These are phyloP conservation scores for Neofusicoccum umdonicola DNA, from an alignment of 2,329 filamentous ascomycete species.

Conservation along the genomic window DNA sequence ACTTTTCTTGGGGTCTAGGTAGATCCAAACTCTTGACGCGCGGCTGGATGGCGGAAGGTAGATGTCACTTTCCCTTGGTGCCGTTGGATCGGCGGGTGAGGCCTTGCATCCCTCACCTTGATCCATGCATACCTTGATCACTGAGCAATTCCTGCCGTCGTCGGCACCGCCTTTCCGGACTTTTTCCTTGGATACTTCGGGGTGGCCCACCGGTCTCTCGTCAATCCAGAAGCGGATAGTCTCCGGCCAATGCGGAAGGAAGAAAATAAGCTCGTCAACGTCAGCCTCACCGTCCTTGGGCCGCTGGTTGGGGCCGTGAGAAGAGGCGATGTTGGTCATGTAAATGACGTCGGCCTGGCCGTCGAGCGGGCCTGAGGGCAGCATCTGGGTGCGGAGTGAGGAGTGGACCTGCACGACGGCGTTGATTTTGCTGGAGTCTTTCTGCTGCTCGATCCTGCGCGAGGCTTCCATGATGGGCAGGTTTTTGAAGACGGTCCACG, in stretches of 20 bases:
- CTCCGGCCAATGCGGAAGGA: not conserved
- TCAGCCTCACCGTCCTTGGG: not conserved
- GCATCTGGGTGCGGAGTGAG: slow-evolving; percentile 1
- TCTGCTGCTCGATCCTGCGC: not conserved
- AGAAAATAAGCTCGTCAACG: slow-evolving; percentile 4
- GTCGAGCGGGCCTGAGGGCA: not conserved
- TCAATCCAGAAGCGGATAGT: slow-evolving; percentile 10
- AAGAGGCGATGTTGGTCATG: slow-evolving; percentile 5
- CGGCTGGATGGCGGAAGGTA: not conserved
- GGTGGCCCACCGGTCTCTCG: slow-evolving; percentile 1
- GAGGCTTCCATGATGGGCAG: not conserved
- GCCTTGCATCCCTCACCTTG: not conserved
- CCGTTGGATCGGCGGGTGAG: not conserved
- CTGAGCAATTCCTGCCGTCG: not conserved
- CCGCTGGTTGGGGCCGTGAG: not conserved
- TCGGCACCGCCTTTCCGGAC: not conserved
- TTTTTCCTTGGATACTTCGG: not conserved
- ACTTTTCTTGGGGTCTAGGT: not conserved
- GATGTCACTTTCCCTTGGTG: not conserved
- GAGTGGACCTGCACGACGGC: slow-evolving; percentile 11
- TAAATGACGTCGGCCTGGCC: not conserved
- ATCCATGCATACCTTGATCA: slow-evolving; percentile 4
- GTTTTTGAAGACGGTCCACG: not conserved
- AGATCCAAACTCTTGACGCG: slow-evolving; percentile 4
- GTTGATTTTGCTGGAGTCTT: not conserved